Evolutionary conservation across 1,139 yeast species (phyloP).

Genomic region (Magnusiomyces paraingens): DNA sequence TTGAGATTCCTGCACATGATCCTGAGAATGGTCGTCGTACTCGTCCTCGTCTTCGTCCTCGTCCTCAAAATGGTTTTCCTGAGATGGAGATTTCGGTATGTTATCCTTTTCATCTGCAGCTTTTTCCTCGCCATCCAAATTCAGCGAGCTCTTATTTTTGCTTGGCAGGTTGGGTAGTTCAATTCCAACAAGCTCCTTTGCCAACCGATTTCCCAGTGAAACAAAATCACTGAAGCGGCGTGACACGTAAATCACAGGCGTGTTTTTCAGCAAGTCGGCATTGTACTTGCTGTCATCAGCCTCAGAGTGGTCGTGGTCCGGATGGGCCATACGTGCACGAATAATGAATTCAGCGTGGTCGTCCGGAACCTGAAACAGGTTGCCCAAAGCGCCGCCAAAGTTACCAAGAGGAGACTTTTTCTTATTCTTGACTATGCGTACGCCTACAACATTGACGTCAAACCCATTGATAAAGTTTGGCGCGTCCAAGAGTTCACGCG

Average conservation of each 20-base stretch:
- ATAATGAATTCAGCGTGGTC: conserved; percentile 29
- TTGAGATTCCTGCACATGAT: too few relatives aligned
- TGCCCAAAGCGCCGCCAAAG: conserved; percentile 18
- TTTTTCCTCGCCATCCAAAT: conserved; percentile 4
- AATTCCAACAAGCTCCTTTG: conserved; percentile 60
- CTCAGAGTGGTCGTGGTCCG: conserved; percentile 20
- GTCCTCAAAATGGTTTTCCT: conserved; percentile 10
- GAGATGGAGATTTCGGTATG: conserved; percentile 18
- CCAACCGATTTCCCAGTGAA: conserved; percentile 46
- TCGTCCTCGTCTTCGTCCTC: conserved; percentile 20
- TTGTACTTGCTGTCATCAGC: not conserved
- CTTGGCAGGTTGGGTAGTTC: conserved; percentile 60
- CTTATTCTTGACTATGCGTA: conserved; percentile 28
- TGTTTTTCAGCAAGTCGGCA: conserved; percentile 23
- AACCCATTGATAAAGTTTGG: conserved; percentile 48
- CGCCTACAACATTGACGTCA: conserved; percentile 62
- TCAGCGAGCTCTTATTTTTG: conserved; percentile 38
- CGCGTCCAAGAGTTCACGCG: conserved; percentile 38
- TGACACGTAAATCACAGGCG: conserved; percentile 44
- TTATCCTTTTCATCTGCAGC: too few relatives aligned
- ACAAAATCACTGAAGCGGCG: conserved; percentile 64
- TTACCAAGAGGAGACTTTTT: conserved; percentile 1
- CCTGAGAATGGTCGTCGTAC: too few relatives aligned
- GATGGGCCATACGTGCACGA: conserved; percentile 27
- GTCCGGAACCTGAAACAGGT: conserved; percentile 27